Evolutionary conservation across 345 rosid species (phyloP).

Genomic region (Barbarea vulgaris): DNA sequence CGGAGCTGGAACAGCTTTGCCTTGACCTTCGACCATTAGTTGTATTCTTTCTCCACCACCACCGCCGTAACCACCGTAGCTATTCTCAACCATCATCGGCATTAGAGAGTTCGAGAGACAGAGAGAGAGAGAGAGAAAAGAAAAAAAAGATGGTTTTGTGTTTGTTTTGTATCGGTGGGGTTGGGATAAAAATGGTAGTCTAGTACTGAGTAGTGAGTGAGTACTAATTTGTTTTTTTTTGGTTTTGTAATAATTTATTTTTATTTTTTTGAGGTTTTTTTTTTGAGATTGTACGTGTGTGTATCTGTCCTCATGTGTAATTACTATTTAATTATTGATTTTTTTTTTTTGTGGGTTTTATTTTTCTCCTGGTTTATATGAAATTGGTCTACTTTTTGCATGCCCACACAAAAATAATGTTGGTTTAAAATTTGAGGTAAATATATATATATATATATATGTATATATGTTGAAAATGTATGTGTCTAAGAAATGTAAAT

Average conservation of each 20-base stretch:
- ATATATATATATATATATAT: background rate
- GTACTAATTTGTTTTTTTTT: constrained; percentile 25
- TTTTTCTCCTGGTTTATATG: constrained; percentile 28
- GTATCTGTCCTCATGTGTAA: constrained; percentile 40
- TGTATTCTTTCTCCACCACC: constrained; percentile 64
- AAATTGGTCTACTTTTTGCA: constrained; percentile 25
- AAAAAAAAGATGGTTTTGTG: constrained; percentile 15
- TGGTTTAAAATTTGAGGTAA: background rate
- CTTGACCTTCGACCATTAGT: constrained; percentile 78
- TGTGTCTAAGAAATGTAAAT: constrained; percentile 6
- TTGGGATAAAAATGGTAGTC: constrained; percentile 49
- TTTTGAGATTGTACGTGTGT: constrained; percentile 39
- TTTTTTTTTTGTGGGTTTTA: background rate
- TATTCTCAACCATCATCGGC: constrained; percentile 33
- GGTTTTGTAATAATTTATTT: background rate
- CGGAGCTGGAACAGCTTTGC: constrained; percentile 89
- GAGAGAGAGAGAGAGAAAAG: constrained; percentile 10
- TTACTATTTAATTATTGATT: constrained; percentile 25
- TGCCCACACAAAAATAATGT: background rate
- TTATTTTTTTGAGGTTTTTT: constrained; percentile 15
- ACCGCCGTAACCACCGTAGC: constrained; percentile 34
- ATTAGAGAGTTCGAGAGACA: constrained; percentile 14
- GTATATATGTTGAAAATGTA: background rate
- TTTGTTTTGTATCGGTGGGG: constrained; percentile 34
- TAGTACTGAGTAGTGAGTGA: constrained; percentile 35